Conservation (phyloP, 225 moss, liverwort and hornwort genomes). For the Thuidium tamariscinum region DNA sequence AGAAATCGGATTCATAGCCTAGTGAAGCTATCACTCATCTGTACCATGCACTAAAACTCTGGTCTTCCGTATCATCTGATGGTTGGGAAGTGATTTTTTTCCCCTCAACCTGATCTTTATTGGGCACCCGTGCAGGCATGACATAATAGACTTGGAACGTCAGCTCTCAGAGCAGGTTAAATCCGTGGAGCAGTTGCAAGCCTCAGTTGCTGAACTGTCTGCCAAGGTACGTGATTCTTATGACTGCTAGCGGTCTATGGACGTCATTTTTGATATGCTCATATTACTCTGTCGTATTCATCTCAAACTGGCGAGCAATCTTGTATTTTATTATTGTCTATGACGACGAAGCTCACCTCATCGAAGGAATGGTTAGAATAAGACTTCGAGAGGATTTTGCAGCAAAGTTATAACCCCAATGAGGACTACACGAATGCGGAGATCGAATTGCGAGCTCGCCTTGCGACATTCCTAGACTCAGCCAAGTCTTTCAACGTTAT, state of each 20-base stretch:
- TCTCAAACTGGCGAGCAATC: not conserved
- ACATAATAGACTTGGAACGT: constrained; percentile 63
- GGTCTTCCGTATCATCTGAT: not conserved
- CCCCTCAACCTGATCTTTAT: not conserved
- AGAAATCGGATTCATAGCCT: not conserved
- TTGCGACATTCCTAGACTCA: constrained; percentile 78
- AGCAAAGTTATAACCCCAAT: constrained; percentile 87
- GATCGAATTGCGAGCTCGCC: constrained; percentile 44
- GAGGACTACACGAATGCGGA: constrained; percentile 93
- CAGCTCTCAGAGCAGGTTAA: constrained; percentile 73
- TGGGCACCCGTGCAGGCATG: constrained; percentile 44
- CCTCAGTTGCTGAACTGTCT: constrained; percentile 59
- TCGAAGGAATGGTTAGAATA: not conserved
- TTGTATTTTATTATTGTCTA: not conserved
- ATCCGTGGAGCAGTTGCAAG: constrained; percentile 75
- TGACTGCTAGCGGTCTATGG: not conserved
- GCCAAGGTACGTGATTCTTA: constrained; percentile 42
- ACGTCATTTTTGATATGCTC: not conserved
- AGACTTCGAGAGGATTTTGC: constrained; percentile 12
- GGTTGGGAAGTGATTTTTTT: not conserved
- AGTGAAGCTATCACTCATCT: not conserved
- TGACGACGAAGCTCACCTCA: not conserved
- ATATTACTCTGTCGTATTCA: not conserved
- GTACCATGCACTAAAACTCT: not conserved
- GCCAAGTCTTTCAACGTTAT: constrained; percentile 83